Percentiles rank a stretch among this genome's conserved stretches.
Evolutionary conservation across 805 yeast genomes (phyloP).

Genomic region (Candida insectorum): DNA sequence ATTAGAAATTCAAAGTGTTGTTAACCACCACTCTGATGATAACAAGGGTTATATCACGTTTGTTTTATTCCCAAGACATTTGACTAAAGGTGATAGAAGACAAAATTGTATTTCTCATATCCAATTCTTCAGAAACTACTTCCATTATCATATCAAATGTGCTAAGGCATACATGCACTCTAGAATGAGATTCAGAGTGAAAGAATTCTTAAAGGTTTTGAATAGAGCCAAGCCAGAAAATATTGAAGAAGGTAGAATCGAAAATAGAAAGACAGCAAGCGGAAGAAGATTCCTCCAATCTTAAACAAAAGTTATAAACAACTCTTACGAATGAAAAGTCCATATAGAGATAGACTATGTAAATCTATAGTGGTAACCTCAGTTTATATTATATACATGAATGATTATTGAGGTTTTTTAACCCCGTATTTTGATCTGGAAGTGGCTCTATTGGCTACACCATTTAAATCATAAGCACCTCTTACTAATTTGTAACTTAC

Average conservation of each 20-base stretch:
- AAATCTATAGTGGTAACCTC: too few species aligned
- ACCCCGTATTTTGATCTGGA: constrained; percentile 94
- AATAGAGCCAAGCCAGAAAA: constrained; percentile 96
- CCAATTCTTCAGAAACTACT: constrained; percentile 89
- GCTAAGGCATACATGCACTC: constrained; percentile 98
- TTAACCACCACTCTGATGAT: constrained; percentile 30
- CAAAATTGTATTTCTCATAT: constrained; percentile 90
- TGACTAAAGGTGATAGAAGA: constrained; percentile 57
- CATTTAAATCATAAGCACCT: constrained; percentile 90
- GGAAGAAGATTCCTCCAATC: constrained; percentile 76
- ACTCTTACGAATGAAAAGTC: too few species aligned
- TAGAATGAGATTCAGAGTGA: constrained; percentile 94
- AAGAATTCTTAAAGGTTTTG: constrained; percentile 89
- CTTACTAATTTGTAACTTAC: constrained; percentile 91
- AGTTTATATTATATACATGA: background rate
- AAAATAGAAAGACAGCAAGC: constrained; percentile 63
- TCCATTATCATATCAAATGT: constrained; percentile 98
- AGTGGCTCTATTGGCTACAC: constrained; percentile 88
- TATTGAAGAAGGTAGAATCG: constrained; percentile 55
- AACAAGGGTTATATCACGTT: constrained; percentile 56
- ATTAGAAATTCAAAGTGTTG: constrained; percentile 53
- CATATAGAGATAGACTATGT: too few species aligned
- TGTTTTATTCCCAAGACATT: constrained; percentile 81
- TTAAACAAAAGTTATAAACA: background rate
- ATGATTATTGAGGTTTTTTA: constrained; percentile 58